Evolutionary conservation across 164 flowering plant genomes (phyloP), one percentile per base, ranked within the genome.

Genomic region (Umbilicus rupestris): DNA sequence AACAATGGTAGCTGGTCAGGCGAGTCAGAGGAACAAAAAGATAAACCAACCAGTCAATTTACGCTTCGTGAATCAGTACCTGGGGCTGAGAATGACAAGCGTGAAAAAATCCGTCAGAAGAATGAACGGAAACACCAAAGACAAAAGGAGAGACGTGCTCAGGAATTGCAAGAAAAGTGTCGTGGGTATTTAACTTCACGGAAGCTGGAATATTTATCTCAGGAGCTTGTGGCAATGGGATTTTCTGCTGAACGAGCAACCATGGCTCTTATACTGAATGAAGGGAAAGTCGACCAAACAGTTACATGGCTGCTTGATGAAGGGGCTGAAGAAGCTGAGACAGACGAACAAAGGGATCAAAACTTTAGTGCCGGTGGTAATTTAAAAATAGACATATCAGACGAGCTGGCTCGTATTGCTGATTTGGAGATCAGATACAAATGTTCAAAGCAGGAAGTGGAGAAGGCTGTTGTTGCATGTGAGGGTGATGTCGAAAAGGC

Each of bases 21-120:
- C 52, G 98, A 90, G 74, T 90, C 97, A n/a, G 98, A 90, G 78
- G 97, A 90, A 64, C 96, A 76, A 22, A 93, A 93, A 79, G 97
- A 90, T 44, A 93, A 87, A 70, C 17, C 73, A 9, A 60, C 78
- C 7, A 76, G 64, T 65, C 67, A 72, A 6, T 42, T 79, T 35
- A 26, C 39, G 1, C 79, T 82, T 60, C 85, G 64, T 66, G 96
- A 88, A 42, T 68, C 78, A 12, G 70, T 85, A 63, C 90, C 90
- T 28, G 95, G 90, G 45, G 80, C 84, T 72, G 96, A 87, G 70
- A 85, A 80, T 82, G 98, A 93, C 71, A 88, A 86, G 71, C 78
- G 98, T 28, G 98, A 93, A 37, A 93, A 88, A 73, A 86, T 85
- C 49, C 85, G 98, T 35, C 96, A 84, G 72, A 90, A 90, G 74